Percentiles rank a stretch among this genome's conserved stretches.
phyloP scores from a whole-genome alignment of 257 asterid species.

The Plantago ovata region DNA sequence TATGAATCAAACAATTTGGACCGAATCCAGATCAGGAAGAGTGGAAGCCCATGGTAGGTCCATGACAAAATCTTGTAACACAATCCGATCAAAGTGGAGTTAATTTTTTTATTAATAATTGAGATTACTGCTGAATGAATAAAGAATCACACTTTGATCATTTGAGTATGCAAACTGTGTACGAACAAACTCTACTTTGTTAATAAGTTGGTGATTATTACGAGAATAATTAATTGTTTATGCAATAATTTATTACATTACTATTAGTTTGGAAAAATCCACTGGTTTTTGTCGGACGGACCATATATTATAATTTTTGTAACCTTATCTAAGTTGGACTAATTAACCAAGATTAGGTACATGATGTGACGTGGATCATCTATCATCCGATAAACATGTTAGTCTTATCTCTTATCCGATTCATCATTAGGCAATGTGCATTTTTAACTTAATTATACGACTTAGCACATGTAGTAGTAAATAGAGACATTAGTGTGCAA shows the following conservation, averaged over 20 bases:
- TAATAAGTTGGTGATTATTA: too few relatives aligned
- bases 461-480: too few relatives aligned
- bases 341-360: constrained; percentile 17
- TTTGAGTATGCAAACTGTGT: constrained; percentile 10
- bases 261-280: neutral
- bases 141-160: constrained; percentile 4
- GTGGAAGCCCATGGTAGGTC: neutral
- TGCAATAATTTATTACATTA: too few relatives aligned
- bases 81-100: constrained; percentile 24
- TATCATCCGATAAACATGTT: constrained; percentile 14
- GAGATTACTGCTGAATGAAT: constrained; percentile 5
- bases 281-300: too few relatives aligned
- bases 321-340: constrained; percentile 12
- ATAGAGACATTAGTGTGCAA: too few relatives aligned
- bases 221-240: too few relatives aligned
- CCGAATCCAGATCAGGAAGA: neutral
- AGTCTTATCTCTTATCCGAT: constrained; percentile 25
- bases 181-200: constrained; percentile 1
- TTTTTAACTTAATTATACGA: too few relatives aligned
- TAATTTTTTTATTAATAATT: too few relatives aligned
- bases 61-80: constrained; percentile 17
- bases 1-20: too few relatives aligned
- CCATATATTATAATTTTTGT: too few relatives aligned
- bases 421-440: too few relatives aligned
- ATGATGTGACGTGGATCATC: constrained; percentile 20